Conservation (phyloP, 371 early-diverging fungal species). For the Entomophthora muscae region DNA sequence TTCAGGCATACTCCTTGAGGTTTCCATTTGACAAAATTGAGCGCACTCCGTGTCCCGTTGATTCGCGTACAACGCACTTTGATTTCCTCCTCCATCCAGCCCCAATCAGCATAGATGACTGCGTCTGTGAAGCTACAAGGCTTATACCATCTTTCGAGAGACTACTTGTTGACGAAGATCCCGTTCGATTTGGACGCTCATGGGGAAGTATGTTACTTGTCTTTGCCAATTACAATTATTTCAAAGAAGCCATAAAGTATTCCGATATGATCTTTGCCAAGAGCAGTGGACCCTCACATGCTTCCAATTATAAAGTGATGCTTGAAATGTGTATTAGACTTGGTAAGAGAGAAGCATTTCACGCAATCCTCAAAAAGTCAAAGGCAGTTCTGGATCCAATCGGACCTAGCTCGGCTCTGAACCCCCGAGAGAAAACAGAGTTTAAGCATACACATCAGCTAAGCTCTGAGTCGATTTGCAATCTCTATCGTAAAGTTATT, state of each 20-base stretch:
- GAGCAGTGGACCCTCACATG: not conserved
- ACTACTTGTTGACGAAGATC: not conserved
- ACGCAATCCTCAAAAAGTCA: not conserved
- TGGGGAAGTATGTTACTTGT: not conserved
- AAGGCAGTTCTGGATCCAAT: not conserved
- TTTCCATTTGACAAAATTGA: not conserved
- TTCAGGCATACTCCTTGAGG: not conserved
- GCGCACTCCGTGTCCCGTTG: not conserved
- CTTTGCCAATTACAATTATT: not conserved
- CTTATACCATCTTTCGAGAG: not conserved
- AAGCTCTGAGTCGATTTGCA: no score
- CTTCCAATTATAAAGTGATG: not conserved
- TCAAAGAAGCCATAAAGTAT: not conserved
- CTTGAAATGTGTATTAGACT: not conserved
- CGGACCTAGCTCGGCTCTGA: not conserved
- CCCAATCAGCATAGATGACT: not conserved
- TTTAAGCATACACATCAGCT: not conserved
- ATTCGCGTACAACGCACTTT: not conserved
- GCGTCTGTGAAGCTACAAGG: not conserved
- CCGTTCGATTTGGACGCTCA: not conserved
- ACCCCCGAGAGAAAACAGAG: not conserved
- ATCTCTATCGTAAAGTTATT: no score
- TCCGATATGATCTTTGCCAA: not conserved
- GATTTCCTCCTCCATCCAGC: not conserved
- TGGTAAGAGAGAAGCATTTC: not conserved